Base-by-base conservation (phyloP, 208 protist species). In the Crithidia mellificae region DNA sequence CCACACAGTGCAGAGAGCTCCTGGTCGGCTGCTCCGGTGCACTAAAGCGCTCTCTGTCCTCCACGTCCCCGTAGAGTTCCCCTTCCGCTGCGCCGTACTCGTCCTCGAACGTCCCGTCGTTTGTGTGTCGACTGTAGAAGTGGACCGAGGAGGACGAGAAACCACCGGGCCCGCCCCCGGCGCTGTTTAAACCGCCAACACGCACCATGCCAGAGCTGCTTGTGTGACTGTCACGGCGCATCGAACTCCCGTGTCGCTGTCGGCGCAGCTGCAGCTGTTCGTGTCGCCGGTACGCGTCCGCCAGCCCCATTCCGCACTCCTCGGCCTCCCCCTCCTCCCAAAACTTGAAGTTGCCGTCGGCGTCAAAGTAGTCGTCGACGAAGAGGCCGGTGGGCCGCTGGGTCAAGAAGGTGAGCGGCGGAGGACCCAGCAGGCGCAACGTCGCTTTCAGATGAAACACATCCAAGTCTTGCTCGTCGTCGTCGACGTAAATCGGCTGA, bases 391-490 rank as follows among this genome's bases (percentile, higher is more conserved):
- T 34, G 9, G 84, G 80, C 8, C 54, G 55, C 29, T 69, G 72
- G 5, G 58, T 29, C 25, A 90, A 46, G 52, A 76, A 75, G 24
- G 15, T 62, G 44, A 79, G 57, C n/a, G 74, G 68, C 32, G 84
- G 84, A 15, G 81, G 68, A 11, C 84, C 84, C n/a, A 90, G 29
- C 32, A 90, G 74, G 22, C 80, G 71, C 70, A 84, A 81, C 34
- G 85, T 83, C 19, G 65, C 22, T 34, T 85, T 82, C 36, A 90
- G 67, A 29, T 90, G 84, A 15, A 74, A 74, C 14, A 84, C 69
- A 47, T 87, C 78, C 17, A 87, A 41, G 54, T 83, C 78, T 58
- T 84, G 83, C 55, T 85, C 79, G 47, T 53, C 20, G 25, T 81
- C 76, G 20, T 80, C 70, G 44, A 81, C 70, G 61, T 79, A 77